phyloP scores from a whole-genome alignment of 1,284 basidiomycete genomes.

The Malassezia dermatis region DNA sequence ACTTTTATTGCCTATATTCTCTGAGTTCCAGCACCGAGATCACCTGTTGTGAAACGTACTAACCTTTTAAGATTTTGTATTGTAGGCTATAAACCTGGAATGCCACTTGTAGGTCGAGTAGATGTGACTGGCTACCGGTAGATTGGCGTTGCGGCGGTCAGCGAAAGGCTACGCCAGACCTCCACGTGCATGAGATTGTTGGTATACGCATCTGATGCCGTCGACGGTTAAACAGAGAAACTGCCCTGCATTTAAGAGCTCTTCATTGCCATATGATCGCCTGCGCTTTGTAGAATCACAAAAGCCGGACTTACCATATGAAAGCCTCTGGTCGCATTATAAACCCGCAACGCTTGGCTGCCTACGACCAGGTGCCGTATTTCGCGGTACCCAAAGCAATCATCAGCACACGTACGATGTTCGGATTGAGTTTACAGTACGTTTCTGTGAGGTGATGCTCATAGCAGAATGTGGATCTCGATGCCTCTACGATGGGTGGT shows the following conservation, averaged over 20 bases:
- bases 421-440: slow-evolving; percentile 31
- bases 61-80: not conserved
- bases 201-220: not conserved
- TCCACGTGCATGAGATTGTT: not conserved
- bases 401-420: slow-evolving; percentile 41
- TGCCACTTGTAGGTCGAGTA: not conserved
- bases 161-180: not conserved
- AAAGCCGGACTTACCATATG: slow-evolving; percentile 24
- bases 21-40: slow-evolving; percentile 2
- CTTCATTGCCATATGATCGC: not conserved
- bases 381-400: slow-evolving; percentile 38
- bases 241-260: not conserved
- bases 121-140: not conserved
- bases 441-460: not conserved
- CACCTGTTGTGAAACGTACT: not conserved
- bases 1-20: slow-evolving; percentile 17
- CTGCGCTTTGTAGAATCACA: not conserved
- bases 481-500: slow-evolving; percentile 36
- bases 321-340: not conserved
- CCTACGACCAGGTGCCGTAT: slow-evolving; percentile 37
- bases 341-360: slow-evolving; percentile 21
- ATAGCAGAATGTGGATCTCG: slow-evolving; percentile 32
- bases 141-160: not conserved
- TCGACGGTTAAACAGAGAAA: not conserved
- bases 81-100: not conserved